Base-by-base conservation (phyloP, 2,329 filamentous ascomycete species). In the Fusarium temperatum region DNA sequence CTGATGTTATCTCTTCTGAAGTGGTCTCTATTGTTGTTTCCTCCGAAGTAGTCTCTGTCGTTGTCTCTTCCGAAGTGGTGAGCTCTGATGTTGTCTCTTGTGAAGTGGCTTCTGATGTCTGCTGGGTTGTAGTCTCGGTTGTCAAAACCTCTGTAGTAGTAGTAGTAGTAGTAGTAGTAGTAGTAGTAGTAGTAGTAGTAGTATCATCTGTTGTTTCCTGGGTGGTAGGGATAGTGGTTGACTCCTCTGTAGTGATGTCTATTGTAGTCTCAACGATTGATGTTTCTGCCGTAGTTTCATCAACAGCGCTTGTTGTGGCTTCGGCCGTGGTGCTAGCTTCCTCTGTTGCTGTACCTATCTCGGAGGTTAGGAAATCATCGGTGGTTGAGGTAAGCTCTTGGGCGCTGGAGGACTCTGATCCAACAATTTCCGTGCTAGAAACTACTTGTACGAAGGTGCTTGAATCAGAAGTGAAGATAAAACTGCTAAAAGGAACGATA, bases 61-160 rank as follows among this genome's bases (percentile, higher is more conserved):
- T 44, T 41, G 8, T 6, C 22, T n/a, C 22, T 15, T 44, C n/a
- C 8, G 42, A 24, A 3, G n/a, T 44, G 15, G 15, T 44, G n/a
- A n/a, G n/a, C n/a, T n/a, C n/a, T n/a, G n/a, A n/a, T n/a, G n/a
- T n/a, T n/a, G n/a, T n/a, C n/a, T n/a, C n/a, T 12, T 47, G 8
- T 28, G 24, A 20, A 15, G 18, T 47, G 26, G 9, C 15, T 4
- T 48, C 26, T 6, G 26, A 47, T 28, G 26, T 47, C 9, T 47
- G 45, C 45, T 22, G 8, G 11, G 8, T 22, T 4, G 26, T 28
- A 8, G 1, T 28, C 18, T 47, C 18, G 13, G 8, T 28, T 48
- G 45, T 48, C 0, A 48, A 28, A 28, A 8, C 13, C 9, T 48
- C 20, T 1, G 45, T 15, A n/a, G n/a, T n/a, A n/a, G n/a, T n/a